These are phyloP conservation scores for Fusarium oligoseptatum DNA, from an alignment of 2,329 filamentous ascomycete species.

Conservation along the genomic window DNA sequence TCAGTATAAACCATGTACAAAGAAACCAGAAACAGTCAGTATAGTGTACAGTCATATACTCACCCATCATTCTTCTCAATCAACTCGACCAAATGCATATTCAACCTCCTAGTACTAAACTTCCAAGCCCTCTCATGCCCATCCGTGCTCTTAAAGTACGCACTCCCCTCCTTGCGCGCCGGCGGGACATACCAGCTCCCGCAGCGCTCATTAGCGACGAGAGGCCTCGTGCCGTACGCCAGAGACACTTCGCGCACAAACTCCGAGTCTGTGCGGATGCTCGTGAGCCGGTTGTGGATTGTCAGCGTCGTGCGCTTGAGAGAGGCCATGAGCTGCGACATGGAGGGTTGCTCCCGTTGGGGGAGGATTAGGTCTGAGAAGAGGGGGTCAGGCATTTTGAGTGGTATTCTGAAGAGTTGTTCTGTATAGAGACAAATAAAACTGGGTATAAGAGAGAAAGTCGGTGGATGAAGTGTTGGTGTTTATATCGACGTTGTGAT, in stretches of 20 bases:
- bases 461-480: not conserved
- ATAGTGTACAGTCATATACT: constrained; percentile 31
- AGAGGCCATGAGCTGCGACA: constrained; percentile 77
- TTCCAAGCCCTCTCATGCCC: constrained; percentile 92
- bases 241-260: constrained; percentile 77
- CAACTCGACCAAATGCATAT: constrained; percentile 82
- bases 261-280: constrained; percentile 79
- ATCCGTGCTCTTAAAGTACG: constrained; percentile 98
- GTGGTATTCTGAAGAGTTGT: not conserved
- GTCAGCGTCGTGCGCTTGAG: constrained; percentile 83
- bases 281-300: constrained; percentile 83
- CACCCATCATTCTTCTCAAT: constrained; percentile 77
- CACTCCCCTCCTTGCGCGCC: constrained; percentile 74
- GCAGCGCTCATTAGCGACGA: constrained; percentile 94
- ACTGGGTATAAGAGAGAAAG: not conserved
- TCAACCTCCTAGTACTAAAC: constrained; percentile 87
- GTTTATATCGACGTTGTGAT: constrained; percentile 5
- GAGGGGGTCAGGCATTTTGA: constrained; percentile 43
- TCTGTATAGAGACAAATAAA: not conserved
- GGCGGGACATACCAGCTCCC: constrained; percentile 94
- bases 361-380: constrained; percentile 64
- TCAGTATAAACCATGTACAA: not conserved
- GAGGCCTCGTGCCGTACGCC: constrained; percentile 68
- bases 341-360: constrained; percentile 73
- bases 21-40: not conserved